A percentile compares a stretch with the other conserved stretches of the same genome.
Evolutionary conservation across 805 yeast species (phyloP).

Genomic region (Wickerhamiella occidentalis): DNA sequence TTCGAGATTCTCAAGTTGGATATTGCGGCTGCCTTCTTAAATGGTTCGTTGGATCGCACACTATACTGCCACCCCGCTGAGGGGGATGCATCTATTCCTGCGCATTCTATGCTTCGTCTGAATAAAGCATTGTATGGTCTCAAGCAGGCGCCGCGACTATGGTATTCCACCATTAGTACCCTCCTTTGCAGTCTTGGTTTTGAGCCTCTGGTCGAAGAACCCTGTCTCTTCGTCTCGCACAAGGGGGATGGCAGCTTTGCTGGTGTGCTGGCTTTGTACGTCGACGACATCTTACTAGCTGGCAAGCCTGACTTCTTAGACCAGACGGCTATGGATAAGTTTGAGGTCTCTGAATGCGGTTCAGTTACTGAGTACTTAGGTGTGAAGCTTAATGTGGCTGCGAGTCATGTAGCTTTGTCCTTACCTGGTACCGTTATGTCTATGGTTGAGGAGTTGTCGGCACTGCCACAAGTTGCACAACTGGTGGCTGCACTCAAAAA

Average conservation of each 20-base stretch:
- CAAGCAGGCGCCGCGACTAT: neutral
- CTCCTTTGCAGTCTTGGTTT: neutral
- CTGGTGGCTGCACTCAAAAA: too few relatives aligned
- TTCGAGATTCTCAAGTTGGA: neutral
- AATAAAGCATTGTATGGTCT: neutral
- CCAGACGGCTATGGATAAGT: neutral
- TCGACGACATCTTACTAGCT: neutral
- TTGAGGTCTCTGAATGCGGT: neutral
- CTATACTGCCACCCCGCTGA: neutral
- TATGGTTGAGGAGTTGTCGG: neutral
- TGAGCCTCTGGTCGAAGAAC: neutral
- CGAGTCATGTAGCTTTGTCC: neutral
- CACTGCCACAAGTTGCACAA: neutral
- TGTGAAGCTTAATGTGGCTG: neutral
- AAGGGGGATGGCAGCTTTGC: neutral
- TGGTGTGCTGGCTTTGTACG: constrained; percentile 1
- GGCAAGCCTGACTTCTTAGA: neutral
- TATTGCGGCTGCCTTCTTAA: constrained; percentile 1
- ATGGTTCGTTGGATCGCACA: neutral
- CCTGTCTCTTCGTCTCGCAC: neutral
- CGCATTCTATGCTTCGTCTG: neutral
- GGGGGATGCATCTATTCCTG: neutral
- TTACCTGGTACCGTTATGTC: neutral
- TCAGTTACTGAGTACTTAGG: neutral
- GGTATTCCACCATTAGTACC: neutral